Evolutionary conservation across 1,284 basidiomycete species (phyloP).

Genomic region (Exobasidium cylindrosporum): DNA sequence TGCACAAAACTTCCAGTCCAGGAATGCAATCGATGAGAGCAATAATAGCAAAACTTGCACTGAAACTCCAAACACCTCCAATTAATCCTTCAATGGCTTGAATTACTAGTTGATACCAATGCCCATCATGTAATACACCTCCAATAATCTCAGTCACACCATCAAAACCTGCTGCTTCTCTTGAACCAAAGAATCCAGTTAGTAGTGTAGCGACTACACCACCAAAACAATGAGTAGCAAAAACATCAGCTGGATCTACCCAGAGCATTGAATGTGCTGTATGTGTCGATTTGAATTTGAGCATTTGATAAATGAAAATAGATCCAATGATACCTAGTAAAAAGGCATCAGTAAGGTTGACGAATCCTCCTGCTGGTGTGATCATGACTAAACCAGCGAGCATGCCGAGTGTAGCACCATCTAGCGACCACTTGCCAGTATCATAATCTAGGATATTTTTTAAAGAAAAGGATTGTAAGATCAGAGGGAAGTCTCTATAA

Average conservation of each 20-base stretch:
- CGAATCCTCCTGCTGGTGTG: slow-evolving; percentile 57
- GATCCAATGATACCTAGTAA: slow-evolving; percentile 66
- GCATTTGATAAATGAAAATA: slow-evolving; percentile 64
- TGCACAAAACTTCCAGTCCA: slow-evolving; percentile 51
- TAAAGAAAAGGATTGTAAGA: no score
- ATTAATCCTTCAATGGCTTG: slow-evolving; percentile 62
- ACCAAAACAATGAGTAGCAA: slow-evolving; percentile 82
- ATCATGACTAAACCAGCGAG: slow-evolving; percentile 57
- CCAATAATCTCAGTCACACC: slow-evolving; percentile 65
- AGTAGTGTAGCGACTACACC: slow-evolving; percentile 82
- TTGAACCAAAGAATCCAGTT: slow-evolving; percentile 82
- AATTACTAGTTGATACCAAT: slow-evolving; percentile 75
- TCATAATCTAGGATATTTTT: no score
- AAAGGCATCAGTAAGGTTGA: slow-evolving; percentile 67
- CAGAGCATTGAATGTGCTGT: slow-evolving; percentile 84
- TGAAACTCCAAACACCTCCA: slow-evolving; percentile 67
- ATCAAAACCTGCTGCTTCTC: slow-evolving; percentile 78
- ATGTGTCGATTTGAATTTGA: slow-evolving; percentile 62
- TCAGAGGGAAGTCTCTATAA: no score
- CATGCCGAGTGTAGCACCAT: slow-evolving; percentile 81
- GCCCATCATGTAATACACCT: slow-evolving; percentile 65
- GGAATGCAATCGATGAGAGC: slow-evolving; percentile 93
- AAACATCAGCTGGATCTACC: slow-evolving; percentile 63
- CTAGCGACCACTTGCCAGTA: slow-evolving; percentile 60
- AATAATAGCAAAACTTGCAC: slow-evolving; percentile 66